A percentile compares a stretch with the other conserved stretches of the same genome.
phyloP scores from a whole-genome alignment of 768 basidiomycete species.

The Lentinus brumalis region DNA sequence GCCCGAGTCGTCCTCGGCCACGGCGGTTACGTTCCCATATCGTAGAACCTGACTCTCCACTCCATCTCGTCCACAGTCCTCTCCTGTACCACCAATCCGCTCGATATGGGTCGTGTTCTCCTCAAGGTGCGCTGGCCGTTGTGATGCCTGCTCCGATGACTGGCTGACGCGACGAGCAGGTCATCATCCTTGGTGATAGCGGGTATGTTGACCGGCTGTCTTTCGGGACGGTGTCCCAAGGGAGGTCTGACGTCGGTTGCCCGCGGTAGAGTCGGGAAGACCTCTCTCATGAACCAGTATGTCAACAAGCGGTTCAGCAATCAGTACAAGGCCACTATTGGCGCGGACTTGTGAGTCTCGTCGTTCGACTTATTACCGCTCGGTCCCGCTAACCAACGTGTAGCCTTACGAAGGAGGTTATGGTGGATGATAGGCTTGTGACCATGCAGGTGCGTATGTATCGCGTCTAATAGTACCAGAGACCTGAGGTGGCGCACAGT shows the following conservation, averaged over 20 bases:
- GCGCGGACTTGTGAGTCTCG: slow-evolving; percentile 87
- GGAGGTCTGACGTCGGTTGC: slow-evolving; percentile 8
- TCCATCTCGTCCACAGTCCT: slow-evolving; percentile 12
- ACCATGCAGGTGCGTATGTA: slow-evolving; percentile 87
- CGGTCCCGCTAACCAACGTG: slow-evolving; percentile 1
- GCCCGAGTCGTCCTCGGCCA: slow-evolving; percentile 18
- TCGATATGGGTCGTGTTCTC: slow-evolving; percentile 78
- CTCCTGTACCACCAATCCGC: slow-evolving; percentile 18
- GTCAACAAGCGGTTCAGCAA: slow-evolving; percentile 99
- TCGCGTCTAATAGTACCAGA: neutral
- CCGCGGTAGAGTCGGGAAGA: slow-evolving; percentile 77
- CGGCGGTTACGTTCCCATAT: slow-evolving; percentile 15
- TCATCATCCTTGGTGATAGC: slow-evolving; percentile 98
- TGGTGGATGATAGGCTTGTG: slow-evolving; percentile 96
- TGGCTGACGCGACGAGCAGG: slow-evolving; percentile 49
- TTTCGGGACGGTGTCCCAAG: neutral
- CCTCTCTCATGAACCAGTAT: slow-evolving; percentile 99
- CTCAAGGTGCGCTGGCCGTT: slow-evolving; percentile 61
- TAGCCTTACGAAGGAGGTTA: slow-evolving; percentile 96
- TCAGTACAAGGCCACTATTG: slow-evolving; percentile 99
- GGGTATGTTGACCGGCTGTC: slow-evolving; percentile 57
- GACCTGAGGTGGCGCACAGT: slow-evolving; percentile 43
- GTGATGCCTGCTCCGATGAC: neutral
- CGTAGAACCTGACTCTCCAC: slow-evolving; percentile 17
- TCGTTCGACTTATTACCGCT: slow-evolving; percentile 2